Base-by-base conservation (phyloP, 2,329 filamentous ascomycete species). In the Colletotrichum tropicicola region DNA sequence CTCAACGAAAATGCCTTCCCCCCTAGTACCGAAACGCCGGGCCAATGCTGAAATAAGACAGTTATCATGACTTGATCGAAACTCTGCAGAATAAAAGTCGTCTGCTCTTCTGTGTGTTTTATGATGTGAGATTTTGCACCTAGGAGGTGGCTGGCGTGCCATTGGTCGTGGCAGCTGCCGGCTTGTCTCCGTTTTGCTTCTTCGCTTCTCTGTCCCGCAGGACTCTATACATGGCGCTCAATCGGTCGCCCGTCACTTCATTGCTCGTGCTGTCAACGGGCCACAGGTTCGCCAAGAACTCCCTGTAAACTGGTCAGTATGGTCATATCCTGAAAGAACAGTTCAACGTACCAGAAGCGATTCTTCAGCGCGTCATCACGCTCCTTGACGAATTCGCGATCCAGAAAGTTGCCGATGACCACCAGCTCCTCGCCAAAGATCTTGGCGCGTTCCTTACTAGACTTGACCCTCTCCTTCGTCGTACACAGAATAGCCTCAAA, bases 321-420 rank as follows among this genome's bases (percentile, higher is more conserved):
- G 19, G 17, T 23, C 10, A 21, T 9, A 12, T 19, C 21, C 35
- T 19, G 39, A 21, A 10, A 25, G 13, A 25, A 6, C 6, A 27
- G 10, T 9, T 13, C 21, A 8, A 39, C 67, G 17, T 68, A 68
- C 67, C 67, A 68, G 60, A 68, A 68, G 49, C 67, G 65, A 32
- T 68, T 68, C 60, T 68, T 68, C 19, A 68, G 53, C 25, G 67
- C 52, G n/a, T 61, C 39, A 21, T 98, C 67, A 32, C 59, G 58
- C 15, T 67, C 65, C 44, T 59, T 52, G 15, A 68, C 56, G 30
- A 68, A 67, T 51, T 68, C 67, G 25, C 60, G 65, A 52, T 86
- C 83, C 66, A 91, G 85, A 70, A 89, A 90, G 59, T 86, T 84
- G 56, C 89, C 89, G 73, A 91, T 88, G 5, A 82, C 82, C 43